Evolutionary conservation across 805 yeast species (phyloP), one percentile per base, ranked within the genome.

Genomic region (Myxozyma nipponensis): DNA sequence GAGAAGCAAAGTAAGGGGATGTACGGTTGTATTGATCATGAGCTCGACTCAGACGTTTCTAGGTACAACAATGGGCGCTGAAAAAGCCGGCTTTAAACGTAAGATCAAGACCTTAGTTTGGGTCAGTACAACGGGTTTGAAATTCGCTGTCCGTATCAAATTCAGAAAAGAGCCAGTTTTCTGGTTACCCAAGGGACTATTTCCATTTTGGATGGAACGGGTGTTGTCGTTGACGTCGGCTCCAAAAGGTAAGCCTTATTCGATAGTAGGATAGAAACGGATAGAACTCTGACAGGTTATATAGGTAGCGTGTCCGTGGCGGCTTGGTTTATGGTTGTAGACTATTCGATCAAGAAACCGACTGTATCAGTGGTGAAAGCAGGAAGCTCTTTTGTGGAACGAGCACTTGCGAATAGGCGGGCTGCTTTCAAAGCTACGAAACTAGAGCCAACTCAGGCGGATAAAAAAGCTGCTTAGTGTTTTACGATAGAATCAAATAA

Each of bases 191-290:
- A 59, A 65, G 15, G 77, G 79, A 1, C 67, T 74, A 19, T 71
- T 85, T 34, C 95, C 93, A 0, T 54, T 68, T 46, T 65, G 68
- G 30, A 63, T 82, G 6, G 79, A 81, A 53, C 77, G 82, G 75
- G 46, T 74, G 1, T 64, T 85, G 43, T 76, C 85, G n/a, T 68
- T 84, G 42, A 88, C 90, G 1, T 77, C 79, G 45, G 76, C 83
- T n/a, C 76, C 77, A 0, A 63, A 37, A 34, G 53, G 53, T 47
- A 48, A 13, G 44, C n/a, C n/a, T n/a, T n/a, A n/a, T n/a, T n/a
- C n/a, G n/a, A n/a, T n/a, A n/a, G n/a, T n/a, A n/a, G n/a, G n/a
- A n/a, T n/a, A n/a, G n/a, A n/a, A n/a, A n/a, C n/a, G n/a, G n/a
- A n/a, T n/a, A n/a, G n/a, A n/a, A n/a, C n/a, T n/a, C n/a, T n/a